phyloP scores from a whole-genome alignment of 2,329 filamentous ascomycete genomes.

The Metarhizium humberi region DNA sequence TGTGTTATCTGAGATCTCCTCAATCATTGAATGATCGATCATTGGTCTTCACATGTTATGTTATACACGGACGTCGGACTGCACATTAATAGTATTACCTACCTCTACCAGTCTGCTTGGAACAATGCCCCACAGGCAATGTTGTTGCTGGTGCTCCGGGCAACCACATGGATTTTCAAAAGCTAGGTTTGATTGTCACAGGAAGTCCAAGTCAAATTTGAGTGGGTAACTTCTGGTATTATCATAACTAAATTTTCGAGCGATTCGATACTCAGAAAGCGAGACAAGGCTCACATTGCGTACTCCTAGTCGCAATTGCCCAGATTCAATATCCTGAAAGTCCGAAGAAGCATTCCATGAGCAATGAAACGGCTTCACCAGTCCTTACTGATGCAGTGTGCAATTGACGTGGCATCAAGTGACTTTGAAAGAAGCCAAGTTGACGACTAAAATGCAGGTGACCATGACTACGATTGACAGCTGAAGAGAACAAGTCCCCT shows the following conservation, averaged over 20 bases:
- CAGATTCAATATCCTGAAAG: background rate
- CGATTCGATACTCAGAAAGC: conserved; percentile 58
- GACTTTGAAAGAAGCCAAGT: background rate
- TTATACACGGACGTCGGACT: too few relatives aligned
- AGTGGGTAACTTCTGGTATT: conserved; percentile 64
- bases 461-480: conserved; percentile 54
- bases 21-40: too few relatives aligned
- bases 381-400: background rate
- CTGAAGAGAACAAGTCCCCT: conserved; percentile 41
- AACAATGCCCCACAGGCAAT: too few relatives aligned
- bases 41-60: too few relatives aligned
- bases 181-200: too few relatives aligned
- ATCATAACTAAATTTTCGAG: conserved; percentile 25
- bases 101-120: too few relatives aligned
- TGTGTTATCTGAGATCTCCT: too few relatives aligned
- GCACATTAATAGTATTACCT: too few relatives aligned
- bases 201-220: conserved; percentile 16
- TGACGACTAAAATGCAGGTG: conserved; percentile 10
- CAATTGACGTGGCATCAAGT: background rate
- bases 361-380: conserved; percentile 1
- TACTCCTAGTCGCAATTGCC: conserved; percentile 4
- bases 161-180: too few relatives aligned
- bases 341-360: background rate
- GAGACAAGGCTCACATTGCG: conserved; percentile 38
- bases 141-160: too few relatives aligned